Evolutionary conservation across 345 rosid species (phyloP), one percentile per base, ranked within the genome.

Genomic region (Populus nigra): DNA sequence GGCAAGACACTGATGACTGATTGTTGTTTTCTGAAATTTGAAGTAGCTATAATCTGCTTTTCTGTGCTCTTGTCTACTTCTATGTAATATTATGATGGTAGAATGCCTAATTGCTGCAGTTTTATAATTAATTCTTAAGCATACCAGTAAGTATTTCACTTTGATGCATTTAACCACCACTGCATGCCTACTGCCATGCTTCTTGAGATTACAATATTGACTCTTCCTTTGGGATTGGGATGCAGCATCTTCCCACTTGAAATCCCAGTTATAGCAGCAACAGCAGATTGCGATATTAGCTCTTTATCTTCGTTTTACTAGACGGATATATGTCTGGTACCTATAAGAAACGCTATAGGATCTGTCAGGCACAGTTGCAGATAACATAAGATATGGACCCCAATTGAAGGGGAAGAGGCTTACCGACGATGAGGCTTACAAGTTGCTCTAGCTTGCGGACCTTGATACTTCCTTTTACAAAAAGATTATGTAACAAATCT

Each of bases 361-460:
- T 35, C 8, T 29, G 5, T 25, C 77, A 94, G 98, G 98, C 53
- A 92, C 90, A 5, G 93, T 93, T 70, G 98, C 91, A 0, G 99
- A 93, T 75, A 95, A 91, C 77, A 80, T 92, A 69, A 82, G 92
- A 68, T 95, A 89, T 69, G 98, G 99, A 49, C 99, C 97, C 38
- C 91, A 80, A 35, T 59, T 95, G 84, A 88, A 78, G 66, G 98
- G 97, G n/a, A 63, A 87, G 81, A 92, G 86, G 75, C 83, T 95
- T 8, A 86, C 77, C 22, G 96, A 89, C 8, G 43, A 33, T 25
- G 92, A 89, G 75, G 89, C 92, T 59, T 65, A 71, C 81, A 88
- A 86, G 85, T 81, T 95, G 83, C 86, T 93, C 12, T 81, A 73
- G 0, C 89, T 95, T 35, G 99, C 97, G 0, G 97, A 95, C 65